Base-by-base conservation (phyloP, 306 rosid species). In the Trifolium pratense region DNA sequence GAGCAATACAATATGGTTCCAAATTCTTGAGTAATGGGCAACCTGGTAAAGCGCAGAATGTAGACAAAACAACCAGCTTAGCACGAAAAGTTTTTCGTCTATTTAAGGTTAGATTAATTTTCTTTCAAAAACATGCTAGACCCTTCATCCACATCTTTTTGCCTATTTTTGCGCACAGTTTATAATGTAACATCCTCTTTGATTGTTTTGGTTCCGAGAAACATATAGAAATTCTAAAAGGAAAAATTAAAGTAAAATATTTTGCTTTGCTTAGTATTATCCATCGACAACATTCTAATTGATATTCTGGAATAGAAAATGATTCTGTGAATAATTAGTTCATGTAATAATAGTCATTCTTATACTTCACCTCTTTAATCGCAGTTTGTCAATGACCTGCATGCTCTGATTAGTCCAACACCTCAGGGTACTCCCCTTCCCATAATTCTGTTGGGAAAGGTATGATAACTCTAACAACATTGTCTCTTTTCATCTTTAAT, bases 1-100 rank as follows among this genome's bases (percentile, higher is more conserved):
- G 99, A 75, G 93, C 97, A 51, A 95, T 95, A 75, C 99, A 95
- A 42, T 95, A 95, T 83, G 99, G 99, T 63, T 95, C 99, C 56
- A 95, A 95, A 67, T 95, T 88, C 84, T 74, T 95, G 86, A 89
- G 99, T 84, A 81, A 95, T 25, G 99, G 99, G 73, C 82, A 95
- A 68, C 87, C 99, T 36, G 99, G 99, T 42, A 84, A 91, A 0
- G 97, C 97, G 51, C 99, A 95, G 79, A 91, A 79, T 76, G 96
- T 95, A 46, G 99, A 95, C 83, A 92, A 89, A 81, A 73, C 92
- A 11, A 95, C 99, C 84, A 90, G 92, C 91, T 82, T 91, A 88
- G 97, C 99, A 18, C 84, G 99, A 71, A 95, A 95, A 78, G 99
- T 95, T 62, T 95, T 95, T 78, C 97, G 99, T 66, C 89, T 95